These are phyloP conservation scores for Funneliformis mosseae DNA, from an alignment of 192 early-diverging fungal genomes.

Conservation along the genomic window DNA sequence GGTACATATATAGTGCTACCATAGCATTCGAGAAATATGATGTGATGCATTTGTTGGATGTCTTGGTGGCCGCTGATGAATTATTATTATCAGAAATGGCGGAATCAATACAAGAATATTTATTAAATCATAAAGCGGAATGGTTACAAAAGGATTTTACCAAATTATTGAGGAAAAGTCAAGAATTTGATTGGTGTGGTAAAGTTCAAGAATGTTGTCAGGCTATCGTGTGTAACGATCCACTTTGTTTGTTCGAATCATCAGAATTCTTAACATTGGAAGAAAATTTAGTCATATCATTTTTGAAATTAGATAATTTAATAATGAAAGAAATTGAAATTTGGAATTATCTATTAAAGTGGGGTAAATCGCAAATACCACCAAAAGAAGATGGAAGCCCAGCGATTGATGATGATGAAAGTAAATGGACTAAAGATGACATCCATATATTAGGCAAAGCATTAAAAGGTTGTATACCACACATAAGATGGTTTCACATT, in stretches of 20 bases:
- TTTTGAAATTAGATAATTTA: neutral
- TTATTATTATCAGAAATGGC: slow-evolving; percentile 6
- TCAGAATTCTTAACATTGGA: neutral
- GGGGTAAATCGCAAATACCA: neutral
- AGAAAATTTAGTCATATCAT: neutral
- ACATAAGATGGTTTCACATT: slow-evolving; percentile 8
- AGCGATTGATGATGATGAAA: neutral
- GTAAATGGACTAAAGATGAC: neutral
- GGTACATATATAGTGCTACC: neutral
- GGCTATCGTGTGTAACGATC: neutral
- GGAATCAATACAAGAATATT: neutral
- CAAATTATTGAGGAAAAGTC: neutral
- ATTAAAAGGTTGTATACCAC: neutral
- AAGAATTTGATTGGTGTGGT: slow-evolving; percentile 5
- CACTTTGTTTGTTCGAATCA: slow-evolving; percentile 6
- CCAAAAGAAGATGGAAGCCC: neutral
- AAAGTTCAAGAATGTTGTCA: slow-evolving; percentile 20
- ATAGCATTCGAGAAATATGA: neutral
- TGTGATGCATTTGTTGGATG: slow-evolving; percentile 18
- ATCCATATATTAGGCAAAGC: neutral
- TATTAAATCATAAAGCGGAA: slow-evolving; percentile 1
- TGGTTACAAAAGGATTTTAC: neutral
- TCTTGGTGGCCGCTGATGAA: slow-evolving; percentile 12
- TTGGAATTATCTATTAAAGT: slow-evolving; percentile 7
- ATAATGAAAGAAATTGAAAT: slow-evolving; percentile 2